These are phyloP conservation scores for Ogataea zsoltii DNA, from an alignment of 805 yeast species.

Conservation along the genomic window DNA sequence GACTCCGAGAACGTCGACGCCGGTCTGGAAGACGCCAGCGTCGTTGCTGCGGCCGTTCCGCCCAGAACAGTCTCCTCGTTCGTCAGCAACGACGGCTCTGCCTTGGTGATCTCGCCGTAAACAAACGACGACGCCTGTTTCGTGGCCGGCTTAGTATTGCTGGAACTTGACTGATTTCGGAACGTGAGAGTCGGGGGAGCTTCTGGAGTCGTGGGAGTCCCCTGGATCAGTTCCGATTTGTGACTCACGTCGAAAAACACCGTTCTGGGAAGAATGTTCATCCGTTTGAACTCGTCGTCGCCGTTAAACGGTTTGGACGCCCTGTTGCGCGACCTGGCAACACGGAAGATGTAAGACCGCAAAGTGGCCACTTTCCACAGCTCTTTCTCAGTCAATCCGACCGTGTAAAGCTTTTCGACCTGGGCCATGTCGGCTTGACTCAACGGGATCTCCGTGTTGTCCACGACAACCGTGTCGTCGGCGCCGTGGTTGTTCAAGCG, in stretches of 20 bases:
- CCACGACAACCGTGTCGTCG: conserved; percentile 37
- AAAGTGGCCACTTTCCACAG: conserved; percentile 80
- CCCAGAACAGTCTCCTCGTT: conserved; percentile 27
- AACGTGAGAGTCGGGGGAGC: conserved; percentile 9
- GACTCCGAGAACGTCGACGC: conserved; percentile 21
- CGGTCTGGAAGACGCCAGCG: conserved; percentile 11
- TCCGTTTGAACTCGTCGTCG: conserved; percentile 30
- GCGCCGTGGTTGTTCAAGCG: conserved; percentile 22
- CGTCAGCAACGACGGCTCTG: conserved; percentile 22
- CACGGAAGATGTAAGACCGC: conserved; percentile 65
- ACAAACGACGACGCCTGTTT: conserved; percentile 15
- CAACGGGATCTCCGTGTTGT: conserved; percentile 49
- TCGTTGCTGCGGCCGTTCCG: conserved; percentile 15
- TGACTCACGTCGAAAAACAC: conserved; percentile 49
- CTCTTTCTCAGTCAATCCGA: conserved; percentile 74
- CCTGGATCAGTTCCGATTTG: conserved; percentile 25
- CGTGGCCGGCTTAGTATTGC: conserved; percentile 3
- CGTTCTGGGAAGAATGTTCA: conserved; percentile 47
- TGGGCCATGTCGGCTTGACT: conserved; percentile 70
- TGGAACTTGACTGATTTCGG: conserved; percentile 10
- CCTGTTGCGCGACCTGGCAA: conserved; percentile 47
- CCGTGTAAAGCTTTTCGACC: conserved; percentile 66
- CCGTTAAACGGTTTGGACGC: conserved; percentile 8
- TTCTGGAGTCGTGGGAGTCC: neutral
- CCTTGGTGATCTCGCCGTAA: conserved; percentile 21